A percentile compares a stretch with the other conserved stretches of the same genome.
These are phyloP conservation scores for Adansonia madagascariensis DNA, from an alignment of 441 rosid genomes.

Conservation along the genomic window DNA sequence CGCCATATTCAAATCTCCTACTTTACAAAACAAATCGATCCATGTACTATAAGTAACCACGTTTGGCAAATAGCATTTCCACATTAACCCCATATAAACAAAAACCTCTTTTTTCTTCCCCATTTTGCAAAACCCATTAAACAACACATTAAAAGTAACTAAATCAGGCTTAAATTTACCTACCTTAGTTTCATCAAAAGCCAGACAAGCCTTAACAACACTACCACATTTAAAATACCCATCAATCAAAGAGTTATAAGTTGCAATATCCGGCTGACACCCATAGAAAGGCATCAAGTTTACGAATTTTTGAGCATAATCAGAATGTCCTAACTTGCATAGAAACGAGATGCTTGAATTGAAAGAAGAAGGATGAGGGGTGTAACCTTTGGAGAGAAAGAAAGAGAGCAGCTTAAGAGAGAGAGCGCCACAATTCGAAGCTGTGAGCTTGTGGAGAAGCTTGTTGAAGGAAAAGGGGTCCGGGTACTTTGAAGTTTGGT, in stretches of 20 bases:
- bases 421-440: conserved; percentile 35
- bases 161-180: conserved; percentile 39
- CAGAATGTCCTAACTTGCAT: conserved; percentile 35
- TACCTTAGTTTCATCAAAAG: conserved; percentile 31
- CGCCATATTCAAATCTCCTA: conserved; percentile 34
- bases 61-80: conserved; percentile 41
- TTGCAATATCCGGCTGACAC: conserved; percentile 39
- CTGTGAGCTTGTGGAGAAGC: conserved; percentile 39
- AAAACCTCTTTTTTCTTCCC: conserved; percentile 37
- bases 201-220: conserved; percentile 33
- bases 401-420: conserved; percentile 43
- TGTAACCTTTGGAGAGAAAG: conserved; percentile 41
- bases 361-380: conserved; percentile 50
- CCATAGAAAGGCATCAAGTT: conserved; percentile 38
- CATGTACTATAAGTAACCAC: conserved; percentile 45
- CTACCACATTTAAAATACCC: conserved; percentile 41
- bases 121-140: conserved; percentile 47
- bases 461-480: conserved; percentile 39
- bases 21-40: conserved; percentile 43
- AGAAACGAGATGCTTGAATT: conserved; percentile 39
- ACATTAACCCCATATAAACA: conserved; percentile 47
- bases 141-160: conserved; percentile 44
- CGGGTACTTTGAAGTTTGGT: conserved; percentile 30
- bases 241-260: conserved; percentile 47
- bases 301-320: conserved; percentile 38